phyloP scores from a whole-genome alignment of 2,329 filamentous ascomycete species.

The Cercospora citrullina region DNA sequence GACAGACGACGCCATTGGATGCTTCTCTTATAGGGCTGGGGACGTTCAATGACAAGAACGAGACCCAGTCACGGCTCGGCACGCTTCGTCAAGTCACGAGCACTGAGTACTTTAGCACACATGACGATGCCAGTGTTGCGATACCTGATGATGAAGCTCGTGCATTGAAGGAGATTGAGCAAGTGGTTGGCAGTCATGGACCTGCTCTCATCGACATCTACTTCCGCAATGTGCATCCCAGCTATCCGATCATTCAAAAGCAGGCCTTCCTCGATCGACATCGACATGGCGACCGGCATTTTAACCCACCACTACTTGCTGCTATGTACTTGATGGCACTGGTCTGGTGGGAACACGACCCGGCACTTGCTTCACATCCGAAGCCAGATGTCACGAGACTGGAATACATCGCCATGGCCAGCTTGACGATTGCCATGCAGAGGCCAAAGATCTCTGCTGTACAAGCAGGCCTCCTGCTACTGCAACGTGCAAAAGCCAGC shows the following conservation, averaged over 20 bases:
- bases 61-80: constrained; percentile 67
- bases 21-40: constrained; percentile 80
- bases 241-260: constrained; percentile 80
- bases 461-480: constrained; percentile 72
- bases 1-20: constrained; percentile 79
- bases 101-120: constrained; percentile 75
- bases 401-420: constrained; percentile 70
- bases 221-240: constrained; percentile 77
- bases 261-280: constrained; percentile 77
- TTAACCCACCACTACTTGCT: constrained; percentile 73
- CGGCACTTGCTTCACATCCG: constrained; percentile 62
- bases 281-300: constrained; percentile 68
- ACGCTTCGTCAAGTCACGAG: constrained; percentile 73
- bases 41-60: constrained; percentile 76
- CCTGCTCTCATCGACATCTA: constrained; percentile 75
- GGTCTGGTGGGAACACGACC: constrained; percentile 81
- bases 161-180: constrained; percentile 71
- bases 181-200: constrained; percentile 74
- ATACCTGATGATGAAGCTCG: constrained; percentile 69
- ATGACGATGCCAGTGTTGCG: constrained; percentile 71
- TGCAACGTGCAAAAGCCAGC: constrained; percentile 73
- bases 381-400: constrained; percentile 72
- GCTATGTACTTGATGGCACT: constrained; percentile 82
- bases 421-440: constrained; percentile 74
- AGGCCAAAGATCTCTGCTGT: constrained; percentile 79